A percentile compares a stretch with the other conserved stretches of the same genome.
These are phyloP conservation scores for Cercophora sp. DNA, from an alignment of 495 filamentous ascomycete species.

Conservation along the genomic window DNA sequence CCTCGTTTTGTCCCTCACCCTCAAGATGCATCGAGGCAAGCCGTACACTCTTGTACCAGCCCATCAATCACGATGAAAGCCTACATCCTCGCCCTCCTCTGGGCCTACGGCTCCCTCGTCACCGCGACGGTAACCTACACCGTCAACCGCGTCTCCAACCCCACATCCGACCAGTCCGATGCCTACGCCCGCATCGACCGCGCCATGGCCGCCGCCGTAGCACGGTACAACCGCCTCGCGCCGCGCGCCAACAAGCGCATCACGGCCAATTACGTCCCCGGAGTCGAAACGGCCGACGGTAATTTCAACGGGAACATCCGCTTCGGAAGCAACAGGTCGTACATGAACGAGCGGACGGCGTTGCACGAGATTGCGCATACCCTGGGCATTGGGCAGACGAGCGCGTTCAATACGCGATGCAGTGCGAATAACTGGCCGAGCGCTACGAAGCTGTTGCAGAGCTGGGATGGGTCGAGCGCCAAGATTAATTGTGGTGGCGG, in stretches of 20 bases:
- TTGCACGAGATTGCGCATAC: constrained; percentile 45
- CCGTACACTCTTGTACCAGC: no score
- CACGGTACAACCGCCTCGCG: constrained; percentile 33
- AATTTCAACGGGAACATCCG: constrained; percentile 43
- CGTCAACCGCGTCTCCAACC: constrained; percentile 29
- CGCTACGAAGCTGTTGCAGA: constrained; percentile 31
- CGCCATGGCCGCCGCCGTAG: constrained; percentile 32
- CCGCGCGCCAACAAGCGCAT: constrained; percentile 30
- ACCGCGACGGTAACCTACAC: constrained; percentile 31
- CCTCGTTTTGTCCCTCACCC: no score
- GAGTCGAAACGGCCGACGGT: constrained; percentile 39
- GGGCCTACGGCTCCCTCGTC: constrained; percentile 21
- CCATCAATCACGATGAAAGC: constrained; percentile 26
- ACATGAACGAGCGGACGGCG: constrained; percentile 45
- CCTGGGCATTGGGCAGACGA: constrained; percentile 39
- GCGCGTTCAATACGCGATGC: constrained; percentile 34
- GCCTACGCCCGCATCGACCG: constrained; percentile 37
- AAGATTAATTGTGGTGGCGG: constrained; percentile 43
- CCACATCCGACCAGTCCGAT: constrained; percentile 35
- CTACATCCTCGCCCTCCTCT: constrained; percentile 23
- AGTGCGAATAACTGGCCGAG: constrained; percentile 34
- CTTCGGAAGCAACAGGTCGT: constrained; percentile 38
- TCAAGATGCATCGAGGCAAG: no score
- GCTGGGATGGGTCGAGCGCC: constrained; percentile 34
- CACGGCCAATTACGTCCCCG: constrained; percentile 34